Evolutionary conservation across 2,329 filamentous ascomycete genomes (phyloP), one percentile per base, ranked within the genome.

Genomic region (Fusarium sp.): DNA sequence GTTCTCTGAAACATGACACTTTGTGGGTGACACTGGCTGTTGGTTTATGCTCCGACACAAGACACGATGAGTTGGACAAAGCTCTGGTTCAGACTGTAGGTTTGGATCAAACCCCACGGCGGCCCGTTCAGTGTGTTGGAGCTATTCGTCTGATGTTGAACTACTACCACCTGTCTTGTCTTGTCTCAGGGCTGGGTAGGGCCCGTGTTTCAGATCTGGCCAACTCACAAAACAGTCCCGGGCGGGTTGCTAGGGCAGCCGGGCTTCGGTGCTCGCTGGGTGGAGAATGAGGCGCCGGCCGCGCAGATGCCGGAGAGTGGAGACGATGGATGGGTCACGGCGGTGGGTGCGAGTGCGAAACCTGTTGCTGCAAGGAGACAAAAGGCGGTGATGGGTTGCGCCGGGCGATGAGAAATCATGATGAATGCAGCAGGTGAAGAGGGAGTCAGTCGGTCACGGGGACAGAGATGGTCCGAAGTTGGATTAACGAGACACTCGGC

Each of bases 211-310:
- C 18, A 23, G 18, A 23, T 23, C 18, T 23, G 18, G 18, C 18
- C 18, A 23, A 34, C 31, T 37, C 16, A 48, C 36, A 51, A 13
- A 27, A 48, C 13, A 36, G 43, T 31, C 36, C 31, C 23, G 43
- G 60, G 47, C 47, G 30, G 16, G 68, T 71, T 71, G 68, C 57
- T 30, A 43, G 50, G 61, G 60, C 55, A 63, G 54, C 60, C 65
- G 63, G 65, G 36, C 39, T 40, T 28, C 43, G 28, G 36, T 28
- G 46, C 43, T 48, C 15, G 18, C 18, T 23, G 23, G 39, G 62
- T 60, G 50, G 58, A 44, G 40, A 52, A 23, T 15, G 16, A 16
- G 41, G n/a, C 37, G 48, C 15, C 43, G 12, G 36, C 34, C 31
- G 43, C 31, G 36, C 11, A 39, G 51, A 37, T 23, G 50, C 16